These are phyloP conservation scores for Cladosporium colombiae DNA, from an alignment of 2,329 filamentous ascomycete species.

Conservation along the genomic window DNA sequence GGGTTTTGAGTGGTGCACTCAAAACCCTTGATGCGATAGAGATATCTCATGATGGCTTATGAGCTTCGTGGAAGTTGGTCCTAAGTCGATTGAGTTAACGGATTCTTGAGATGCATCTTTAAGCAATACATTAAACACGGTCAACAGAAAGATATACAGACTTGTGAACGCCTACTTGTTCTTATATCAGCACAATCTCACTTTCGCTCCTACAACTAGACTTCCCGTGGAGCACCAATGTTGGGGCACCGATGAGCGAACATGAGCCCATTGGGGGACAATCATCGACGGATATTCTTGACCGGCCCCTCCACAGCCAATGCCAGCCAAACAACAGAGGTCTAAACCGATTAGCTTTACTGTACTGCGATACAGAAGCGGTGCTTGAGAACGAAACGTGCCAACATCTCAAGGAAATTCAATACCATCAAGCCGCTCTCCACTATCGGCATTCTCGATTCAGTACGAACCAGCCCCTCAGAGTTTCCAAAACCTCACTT, in stretches of 20 bases:
- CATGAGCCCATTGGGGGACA: not conserved
- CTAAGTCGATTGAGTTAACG: too few species aligned
- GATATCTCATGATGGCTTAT: too few species aligned
- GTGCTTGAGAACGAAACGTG: not conserved
- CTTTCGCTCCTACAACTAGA: not conserved
- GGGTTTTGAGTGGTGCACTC: too few species aligned
- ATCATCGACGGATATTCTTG: too few species aligned
- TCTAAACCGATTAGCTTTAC: not conserved
- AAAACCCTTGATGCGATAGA: too few species aligned
- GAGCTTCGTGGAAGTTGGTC: too few species aligned
- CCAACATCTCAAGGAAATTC: too few species aligned
- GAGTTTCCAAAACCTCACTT: slow-evolving; percentile 1
- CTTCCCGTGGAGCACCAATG: not conserved
- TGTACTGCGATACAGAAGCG: not conserved
- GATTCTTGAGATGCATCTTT: not conserved
- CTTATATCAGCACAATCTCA: not conserved
- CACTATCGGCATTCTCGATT: not conserved
- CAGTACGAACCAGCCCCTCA: not conserved
- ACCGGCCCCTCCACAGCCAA: not conserved
- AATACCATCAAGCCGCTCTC: not conserved
- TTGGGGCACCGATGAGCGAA: not conserved
- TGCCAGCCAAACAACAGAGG: not conserved
- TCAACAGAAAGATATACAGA: not conserved
- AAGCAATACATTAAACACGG: not conserved
- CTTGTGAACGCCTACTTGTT: not conserved